Percentiles rank a stretch among this genome's conserved stretches.
Evolutionary conservation across 352 stramenopile genomes (phyloP).

Genomic region (Pseudoperonospora humuli): DNA sequence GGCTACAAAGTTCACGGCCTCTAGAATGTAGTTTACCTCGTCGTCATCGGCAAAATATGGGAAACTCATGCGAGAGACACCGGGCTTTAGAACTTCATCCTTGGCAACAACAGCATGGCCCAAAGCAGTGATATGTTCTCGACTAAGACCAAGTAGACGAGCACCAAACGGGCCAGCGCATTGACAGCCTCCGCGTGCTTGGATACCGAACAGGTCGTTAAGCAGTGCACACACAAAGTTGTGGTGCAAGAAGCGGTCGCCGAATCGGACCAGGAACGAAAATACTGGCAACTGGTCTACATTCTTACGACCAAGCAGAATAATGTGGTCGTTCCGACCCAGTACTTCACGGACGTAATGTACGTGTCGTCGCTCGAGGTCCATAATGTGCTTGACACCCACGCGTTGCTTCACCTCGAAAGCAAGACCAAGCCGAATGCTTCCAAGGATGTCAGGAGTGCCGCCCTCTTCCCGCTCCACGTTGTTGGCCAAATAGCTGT

Average conservation of each 20-base stretch:
- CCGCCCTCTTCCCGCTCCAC: conserved; percentile 91
- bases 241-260: conserved; percentile 92
- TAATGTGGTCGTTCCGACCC: conserved; percentile 51
- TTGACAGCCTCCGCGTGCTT: conserved; percentile 51
- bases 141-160: conserved; percentile 86
- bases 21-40: conserved; percentile 91
- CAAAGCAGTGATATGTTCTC: conserved; percentile 54
- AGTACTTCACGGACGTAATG: conserved; percentile 35
- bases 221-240: conserved; percentile 97
- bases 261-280: conserved; percentile 90
- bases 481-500: conserved; percentile 71
- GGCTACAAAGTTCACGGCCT: conserved; percentile 90
- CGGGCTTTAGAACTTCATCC: conserved; percentile 91
- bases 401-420: conserved; percentile 86
- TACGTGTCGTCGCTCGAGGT: conserved; percentile 41
- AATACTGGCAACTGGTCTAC: conserved; percentile 85
- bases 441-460: conserved; percentile 93
- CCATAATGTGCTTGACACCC: conserved; percentile 43
- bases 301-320: conserved; percentile 74
- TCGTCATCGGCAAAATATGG: conserved; percentile 76
- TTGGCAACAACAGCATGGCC: conserved; percentile 85
- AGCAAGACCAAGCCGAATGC: conserved; percentile 88
- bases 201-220: conserved; percentile 98
- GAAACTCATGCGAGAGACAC: conserved; percentile 92
- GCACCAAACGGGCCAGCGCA: conserved; percentile 91